A percentile compares a stretch with the other conserved stretches of the same genome.
These are phyloP conservation scores for Fistulinella prunicolor DNA, from an alignment of 768 basidiomycete species.

Conservation along the genomic window DNA sequence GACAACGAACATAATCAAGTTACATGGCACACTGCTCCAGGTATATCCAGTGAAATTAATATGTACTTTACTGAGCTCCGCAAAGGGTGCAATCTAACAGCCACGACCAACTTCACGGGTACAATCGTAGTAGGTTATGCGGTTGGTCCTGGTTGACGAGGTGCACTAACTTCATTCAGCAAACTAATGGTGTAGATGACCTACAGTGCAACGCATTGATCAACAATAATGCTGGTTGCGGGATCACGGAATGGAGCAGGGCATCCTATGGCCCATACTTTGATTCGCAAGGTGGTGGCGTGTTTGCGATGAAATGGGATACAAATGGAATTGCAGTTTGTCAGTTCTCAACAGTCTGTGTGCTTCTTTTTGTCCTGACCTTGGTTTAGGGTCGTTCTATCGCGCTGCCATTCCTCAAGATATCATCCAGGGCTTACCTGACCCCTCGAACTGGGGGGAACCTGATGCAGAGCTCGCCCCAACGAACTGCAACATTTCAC, in stretches of 20 bases:
- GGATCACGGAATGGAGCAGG: slow-evolving; percentile 72
- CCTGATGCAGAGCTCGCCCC: slow-evolving; percentile 62
- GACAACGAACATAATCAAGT: slow-evolving; percentile 84
- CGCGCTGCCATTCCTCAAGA: slow-evolving; percentile 72
- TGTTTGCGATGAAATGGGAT: slow-evolving; percentile 91
- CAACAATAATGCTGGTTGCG: slow-evolving; percentile 69
- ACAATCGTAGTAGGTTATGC: slow-evolving; percentile 52
- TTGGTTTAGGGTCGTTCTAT: slow-evolving; percentile 70
- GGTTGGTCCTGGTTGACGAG: neutral
- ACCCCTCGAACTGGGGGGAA: slow-evolving; percentile 64
- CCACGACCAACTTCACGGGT: slow-evolving; percentile 58
- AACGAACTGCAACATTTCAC: slow-evolving; percentile 51
- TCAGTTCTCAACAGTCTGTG: slow-evolving; percentile 36
- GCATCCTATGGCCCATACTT: slow-evolving; percentile 84
- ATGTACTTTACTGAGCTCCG: slow-evolving; percentile 2
- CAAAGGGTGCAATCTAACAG: slow-evolving; percentile 56
- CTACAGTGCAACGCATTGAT: slow-evolving; percentile 51
- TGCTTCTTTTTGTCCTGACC: slow-evolving; percentile 3
- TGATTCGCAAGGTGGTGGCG: slow-evolving; percentile 76
- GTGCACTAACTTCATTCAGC: slow-evolving; percentile 28
- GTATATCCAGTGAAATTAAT: slow-evolving; percentile 28
- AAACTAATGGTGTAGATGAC: slow-evolving; percentile 49
- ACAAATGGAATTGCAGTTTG: slow-evolving; percentile 71
- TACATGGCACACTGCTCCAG: slow-evolving; percentile 71
- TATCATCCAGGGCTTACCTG: slow-evolving; percentile 55